Conservation (phyloP, 108 stramenopile species). For the Heterococcus sp. region DNA sequence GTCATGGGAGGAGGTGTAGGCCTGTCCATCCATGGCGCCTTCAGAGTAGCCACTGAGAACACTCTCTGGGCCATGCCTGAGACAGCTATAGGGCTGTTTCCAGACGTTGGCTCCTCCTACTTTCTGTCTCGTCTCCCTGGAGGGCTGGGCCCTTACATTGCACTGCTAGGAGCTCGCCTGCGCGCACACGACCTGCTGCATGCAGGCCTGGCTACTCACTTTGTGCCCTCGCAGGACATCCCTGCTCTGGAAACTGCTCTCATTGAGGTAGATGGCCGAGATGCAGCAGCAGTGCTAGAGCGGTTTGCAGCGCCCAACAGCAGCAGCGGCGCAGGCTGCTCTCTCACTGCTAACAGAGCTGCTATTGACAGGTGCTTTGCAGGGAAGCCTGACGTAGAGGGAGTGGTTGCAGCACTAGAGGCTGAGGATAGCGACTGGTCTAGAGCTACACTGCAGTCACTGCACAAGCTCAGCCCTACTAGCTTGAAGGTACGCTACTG, state of each 20-base stretch:
- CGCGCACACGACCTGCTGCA: slow-evolving; percentile 73
- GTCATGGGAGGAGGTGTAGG: slow-evolving; percentile 99
- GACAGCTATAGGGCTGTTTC: slow-evolving; percentile 87
- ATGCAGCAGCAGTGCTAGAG: slow-evolving; percentile 3
- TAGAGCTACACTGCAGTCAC: slow-evolving; percentile 18
- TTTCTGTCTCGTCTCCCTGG: slow-evolving; percentile 78
- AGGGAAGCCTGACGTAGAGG: slow-evolving; percentile 35
- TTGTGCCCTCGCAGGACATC: slow-evolving; percentile 50
- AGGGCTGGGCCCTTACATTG: slow-evolving; percentile 79
- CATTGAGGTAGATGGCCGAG: neutral
- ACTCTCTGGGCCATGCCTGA: slow-evolving; percentile 96
- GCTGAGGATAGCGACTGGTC: slow-evolving; percentile 7
- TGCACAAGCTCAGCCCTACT: slow-evolving; percentile 35
- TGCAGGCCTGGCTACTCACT: slow-evolving; percentile 89
- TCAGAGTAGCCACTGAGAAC: slow-evolving; percentile 87
- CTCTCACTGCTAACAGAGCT: neutral
- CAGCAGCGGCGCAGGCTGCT: neutral
- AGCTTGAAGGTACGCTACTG: slow-evolving; percentile 9
- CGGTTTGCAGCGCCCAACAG: neutral
- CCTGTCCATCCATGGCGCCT: slow-evolving; percentile 78
- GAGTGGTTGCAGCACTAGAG: neutral
- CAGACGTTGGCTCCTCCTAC: slow-evolving; percentile 87
- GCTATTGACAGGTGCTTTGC: slow-evolving; percentile 25
- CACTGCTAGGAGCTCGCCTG: slow-evolving; percentile 81
- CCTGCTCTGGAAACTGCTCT: slow-evolving; percentile 16